A percentile compares a stretch with the other conserved stretches of the same genome.
These are phyloP conservation scores for Lactifluus subvellereus DNA, from an alignment of 768 basidiomycete genomes.

Conservation along the genomic window DNA sequence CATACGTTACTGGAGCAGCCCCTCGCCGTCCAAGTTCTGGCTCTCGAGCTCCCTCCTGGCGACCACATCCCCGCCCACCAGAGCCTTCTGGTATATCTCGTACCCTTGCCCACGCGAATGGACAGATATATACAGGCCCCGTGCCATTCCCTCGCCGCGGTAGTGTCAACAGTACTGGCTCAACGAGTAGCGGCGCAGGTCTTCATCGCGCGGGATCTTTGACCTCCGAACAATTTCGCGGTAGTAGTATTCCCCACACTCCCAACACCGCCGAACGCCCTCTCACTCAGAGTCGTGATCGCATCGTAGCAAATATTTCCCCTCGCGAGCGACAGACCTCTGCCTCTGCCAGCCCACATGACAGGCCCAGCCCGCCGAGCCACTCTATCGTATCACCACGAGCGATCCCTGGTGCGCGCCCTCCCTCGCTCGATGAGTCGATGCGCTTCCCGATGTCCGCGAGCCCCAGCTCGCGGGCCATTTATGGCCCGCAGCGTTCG, in stretches of 20 bases:
- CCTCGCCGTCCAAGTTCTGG: constrained; percentile 15
- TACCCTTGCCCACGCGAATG: constrained; percentile 28
- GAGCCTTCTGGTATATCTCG: constrained; percentile 21
- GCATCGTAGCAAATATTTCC: background rate
- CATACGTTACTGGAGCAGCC: constrained; percentile 6
- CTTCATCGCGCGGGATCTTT: constrained; percentile 24
- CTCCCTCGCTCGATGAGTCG: constrained; percentile 12
- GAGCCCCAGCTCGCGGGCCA: constrained; percentile 19
- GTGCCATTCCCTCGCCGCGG: constrained; percentile 37
- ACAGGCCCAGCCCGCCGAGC: constrained; percentile 14
- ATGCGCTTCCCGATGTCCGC: constrained; percentile 22
- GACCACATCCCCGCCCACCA: background rate
- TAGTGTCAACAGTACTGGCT: constrained; percentile 19
- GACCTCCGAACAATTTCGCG: constrained; percentile 14
- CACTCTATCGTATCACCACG: constrained; percentile 7
- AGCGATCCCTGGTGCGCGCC: constrained; percentile 17
- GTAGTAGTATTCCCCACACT: constrained; percentile 20
- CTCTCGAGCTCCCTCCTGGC: constrained; percentile 5
- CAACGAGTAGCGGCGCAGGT: constrained; percentile 11
- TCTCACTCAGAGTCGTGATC: constrained; percentile 22
- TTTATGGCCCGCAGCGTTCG: constrained; percentile 19
- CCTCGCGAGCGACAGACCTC: constrained; percentile 19
- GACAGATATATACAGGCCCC: constrained; percentile 34
- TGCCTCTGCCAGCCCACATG: constrained; percentile 21
- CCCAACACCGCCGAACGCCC: constrained; percentile 3